Percentiles rank a stretch among this genome's conserved stretches.
Conservation (phyloP, 192 early-diverging fungal species). For the Linderina pennispora region DNA sequence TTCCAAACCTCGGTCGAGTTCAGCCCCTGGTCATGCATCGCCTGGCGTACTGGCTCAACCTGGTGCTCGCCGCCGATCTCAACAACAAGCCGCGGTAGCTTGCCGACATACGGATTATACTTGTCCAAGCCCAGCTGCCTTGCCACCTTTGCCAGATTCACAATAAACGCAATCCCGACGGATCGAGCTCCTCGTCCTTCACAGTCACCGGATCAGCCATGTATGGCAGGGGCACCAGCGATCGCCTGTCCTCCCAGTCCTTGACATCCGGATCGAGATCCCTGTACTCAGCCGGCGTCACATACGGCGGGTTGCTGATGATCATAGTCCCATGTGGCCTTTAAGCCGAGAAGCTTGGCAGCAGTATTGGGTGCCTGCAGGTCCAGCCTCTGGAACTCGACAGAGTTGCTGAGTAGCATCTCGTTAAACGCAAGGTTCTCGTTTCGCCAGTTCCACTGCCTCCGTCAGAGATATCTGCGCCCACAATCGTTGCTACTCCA, state of each 20-base stretch:
- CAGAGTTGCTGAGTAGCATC: conserved; percentile 18
- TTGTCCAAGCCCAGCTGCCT: conserved; percentile 6
- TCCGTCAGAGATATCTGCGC: conserved; percentile 60
- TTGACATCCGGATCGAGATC: conserved; percentile 64
- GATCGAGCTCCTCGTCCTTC: conserved; percentile 6
- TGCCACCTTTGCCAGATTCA: conserved; percentile 19
- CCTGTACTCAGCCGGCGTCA: conserved; percentile 62
- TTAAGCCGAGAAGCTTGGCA: conserved; percentile 2
- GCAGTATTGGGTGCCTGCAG: conserved; percentile 21
- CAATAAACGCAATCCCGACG: conserved; percentile 21
- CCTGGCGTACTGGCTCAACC: conserved; percentile 36
- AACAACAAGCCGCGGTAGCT: conserved; percentile 64
- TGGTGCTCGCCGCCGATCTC: conserved; percentile 81
- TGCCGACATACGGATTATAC: neutral
- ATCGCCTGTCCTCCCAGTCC: conserved; percentile 81
- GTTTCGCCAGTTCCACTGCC: conserved; percentile 57
- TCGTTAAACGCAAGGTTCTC: conserved; percentile 45
- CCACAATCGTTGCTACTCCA: conserved; percentile 44
- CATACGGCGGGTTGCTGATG: conserved; percentile 91
- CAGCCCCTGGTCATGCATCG: conserved; percentile 52
- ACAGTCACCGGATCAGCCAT: neutral
- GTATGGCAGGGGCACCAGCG: conserved; percentile 50
- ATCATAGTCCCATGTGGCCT: conserved; percentile 58
- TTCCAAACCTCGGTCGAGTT: conserved; percentile 62
- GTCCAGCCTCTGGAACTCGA: conserved; percentile 48